Conservation (phyloP, 129 eudicot genomes). For the Smallanthus sonchifolius region DNA sequence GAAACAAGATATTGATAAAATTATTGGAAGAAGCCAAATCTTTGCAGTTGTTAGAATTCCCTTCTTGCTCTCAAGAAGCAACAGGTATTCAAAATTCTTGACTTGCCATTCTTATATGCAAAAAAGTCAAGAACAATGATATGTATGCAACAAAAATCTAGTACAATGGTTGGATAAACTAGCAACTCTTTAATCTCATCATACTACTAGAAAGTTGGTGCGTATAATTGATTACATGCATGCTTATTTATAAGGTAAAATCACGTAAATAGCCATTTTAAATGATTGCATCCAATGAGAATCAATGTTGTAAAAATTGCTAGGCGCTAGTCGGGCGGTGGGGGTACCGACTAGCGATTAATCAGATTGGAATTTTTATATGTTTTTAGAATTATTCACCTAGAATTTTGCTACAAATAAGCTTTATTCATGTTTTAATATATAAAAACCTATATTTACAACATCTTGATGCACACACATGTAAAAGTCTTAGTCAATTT, state of each 20-base stretch:
- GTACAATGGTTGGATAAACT: not conserved
- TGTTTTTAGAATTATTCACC: too few relatives aligned
- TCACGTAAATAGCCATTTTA: not conserved
- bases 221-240: not conserved
- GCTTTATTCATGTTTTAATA: too few relatives aligned
- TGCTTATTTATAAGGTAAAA: not conserved
- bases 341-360: too few relatives aligned
- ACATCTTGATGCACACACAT: too few relatives aligned
- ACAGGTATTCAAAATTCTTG: constrained; percentile 35
- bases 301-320: too few relatives aligned
- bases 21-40: constrained; percentile 68
- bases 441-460: too few relatives aligned
- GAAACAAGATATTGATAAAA: constrained; percentile 57
- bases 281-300: not conserved
- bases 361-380: too few relatives aligned
- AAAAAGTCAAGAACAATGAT: not conserved
- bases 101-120: not conserved
- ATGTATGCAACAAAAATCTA: not conserved
- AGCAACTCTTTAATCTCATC: not conserved
- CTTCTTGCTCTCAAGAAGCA: constrained; percentile 32
- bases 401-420: too few relatives aligned
- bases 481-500: too few relatives aligned
- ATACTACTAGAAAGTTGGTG: not conserved
- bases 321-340: too few relatives aligned
- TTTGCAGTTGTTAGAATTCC: constrained; percentile 38